These are phyloP conservation scores for Sphaerostilbella broomeana DNA, from an alignment of 2,329 filamentous ascomycete genomes.

Conservation along the genomic window DNA sequence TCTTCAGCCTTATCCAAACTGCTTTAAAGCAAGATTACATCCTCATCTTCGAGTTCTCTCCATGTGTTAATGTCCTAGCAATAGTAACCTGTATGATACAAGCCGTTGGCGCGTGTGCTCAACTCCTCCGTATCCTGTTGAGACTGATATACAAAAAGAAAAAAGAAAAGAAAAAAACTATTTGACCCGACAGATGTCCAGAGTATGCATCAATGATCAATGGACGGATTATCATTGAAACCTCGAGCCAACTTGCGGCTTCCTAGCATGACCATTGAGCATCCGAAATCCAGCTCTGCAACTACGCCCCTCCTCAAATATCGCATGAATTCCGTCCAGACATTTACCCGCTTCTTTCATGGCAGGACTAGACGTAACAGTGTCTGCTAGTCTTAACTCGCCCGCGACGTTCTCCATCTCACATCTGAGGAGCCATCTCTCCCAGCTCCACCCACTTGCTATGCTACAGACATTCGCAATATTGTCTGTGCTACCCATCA, in stretches of 20 bases:
- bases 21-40: no score
- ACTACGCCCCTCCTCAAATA: constrained; percentile 57
- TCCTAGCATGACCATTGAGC: constrained; percentile 57
- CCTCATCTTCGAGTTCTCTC: no score
- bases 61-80: no score
- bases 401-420: constrained; percentile 74
- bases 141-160: no score
- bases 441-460: constrained; percentile 85
- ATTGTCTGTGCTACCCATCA: constrained; percentile 61
- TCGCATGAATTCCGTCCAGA: constrained; percentile 52
- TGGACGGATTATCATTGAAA: background rate
- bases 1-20: no score
- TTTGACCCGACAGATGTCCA: no score
- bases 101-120: no score
- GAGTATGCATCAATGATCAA: no score
- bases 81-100: no score
- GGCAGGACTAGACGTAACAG: constrained; percentile 42
- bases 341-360: constrained; percentile 52
- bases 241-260: constrained; percentile 38
- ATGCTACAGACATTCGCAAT: constrained; percentile 72
- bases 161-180: no score
- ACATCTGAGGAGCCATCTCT: constrained; percentile 87
- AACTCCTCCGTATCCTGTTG: no score
- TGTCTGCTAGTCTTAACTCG: constrained; percentile 51
- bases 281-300: constrained; percentile 55